Percentiles rank a stretch among this genome's conserved stretches.
These are phyloP conservation scores for Kodamaea hsintzibuensis DNA, from an alignment of 805 yeast species.

Conservation along the genomic window DNA sequence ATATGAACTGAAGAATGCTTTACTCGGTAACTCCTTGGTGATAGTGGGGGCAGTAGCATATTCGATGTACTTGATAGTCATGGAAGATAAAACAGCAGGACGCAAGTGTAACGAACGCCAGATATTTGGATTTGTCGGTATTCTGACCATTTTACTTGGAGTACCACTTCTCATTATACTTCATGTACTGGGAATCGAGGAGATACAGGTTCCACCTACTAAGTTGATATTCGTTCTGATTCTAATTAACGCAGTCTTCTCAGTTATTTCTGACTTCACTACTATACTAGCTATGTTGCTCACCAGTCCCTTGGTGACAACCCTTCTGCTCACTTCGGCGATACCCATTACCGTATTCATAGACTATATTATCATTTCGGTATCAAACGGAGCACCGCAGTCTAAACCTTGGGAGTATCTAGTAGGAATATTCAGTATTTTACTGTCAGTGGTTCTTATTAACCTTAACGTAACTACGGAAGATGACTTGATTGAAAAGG, in stretches of 20 bases:
- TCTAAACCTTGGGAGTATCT: constrained; percentile 36
- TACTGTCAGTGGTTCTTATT: constrained; percentile 47
- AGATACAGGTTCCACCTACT: constrained; percentile 42
- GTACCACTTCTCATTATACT: constrained; percentile 40
- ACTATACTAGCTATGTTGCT: constrained; percentile 52
- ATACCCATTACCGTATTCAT: constrained; percentile 54
- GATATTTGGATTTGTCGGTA: constrained; percentile 49
- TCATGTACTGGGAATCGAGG: constrained; percentile 40
- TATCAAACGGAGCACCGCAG: constrained; percentile 18
- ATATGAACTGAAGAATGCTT: constrained; percentile 37
- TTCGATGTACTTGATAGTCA: constrained; percentile 44
- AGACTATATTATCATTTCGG: constrained; percentile 41
- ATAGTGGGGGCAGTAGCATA: constrained; percentile 48
- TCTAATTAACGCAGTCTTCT: constrained; percentile 43
- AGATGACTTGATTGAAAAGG: constrained; percentile 45
- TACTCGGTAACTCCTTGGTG: constrained; percentile 48
- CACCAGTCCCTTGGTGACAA: constrained; percentile 54
- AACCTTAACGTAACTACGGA: constrained; percentile 45
- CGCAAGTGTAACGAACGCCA: constrained; percentile 45
- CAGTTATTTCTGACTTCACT: constrained; percentile 50
- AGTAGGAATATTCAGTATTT: constrained; percentile 48
- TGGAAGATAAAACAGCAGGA: constrained; percentile 30
- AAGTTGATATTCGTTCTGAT: constrained; percentile 34
- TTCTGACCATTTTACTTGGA: constrained; percentile 39
- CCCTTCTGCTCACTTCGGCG: constrained; percentile 51